Evolutionary conservation across 169 alveolate genomes (phyloP).

Genomic region (Cryptosporidium viatorum): DNA sequence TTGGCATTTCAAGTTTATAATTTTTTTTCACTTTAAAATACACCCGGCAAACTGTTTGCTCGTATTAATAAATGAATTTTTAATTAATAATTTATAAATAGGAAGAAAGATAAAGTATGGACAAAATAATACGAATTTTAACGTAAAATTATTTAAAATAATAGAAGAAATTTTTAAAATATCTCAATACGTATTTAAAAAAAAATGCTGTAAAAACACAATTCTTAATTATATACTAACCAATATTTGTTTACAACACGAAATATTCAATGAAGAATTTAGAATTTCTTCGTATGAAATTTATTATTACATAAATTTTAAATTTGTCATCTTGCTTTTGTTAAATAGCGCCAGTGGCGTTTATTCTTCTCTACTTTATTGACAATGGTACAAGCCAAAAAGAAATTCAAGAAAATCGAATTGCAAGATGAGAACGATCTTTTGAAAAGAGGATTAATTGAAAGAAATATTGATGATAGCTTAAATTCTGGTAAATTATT

Average conservation of each 20-base stretch:
- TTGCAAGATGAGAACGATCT: background rate
- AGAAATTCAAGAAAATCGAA: slow-evolving; percentile 7
- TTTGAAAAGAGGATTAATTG: background rate
- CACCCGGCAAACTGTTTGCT: slow-evolving; percentile 10
- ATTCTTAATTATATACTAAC: background rate
- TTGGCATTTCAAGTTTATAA: slow-evolving; percentile 25
- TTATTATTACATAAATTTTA: background rate
- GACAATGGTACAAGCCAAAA: slow-evolving; percentile 54
- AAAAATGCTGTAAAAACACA: no score
- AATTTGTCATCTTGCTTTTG: no score
- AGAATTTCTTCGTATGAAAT: background rate
- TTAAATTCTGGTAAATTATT: slow-evolving; percentile 41
- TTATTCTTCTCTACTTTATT: background rate
- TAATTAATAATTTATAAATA: background rate
- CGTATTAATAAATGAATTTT: background rate
- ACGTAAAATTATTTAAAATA: background rate
- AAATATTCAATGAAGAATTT: no score
- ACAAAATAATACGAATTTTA: background rate
- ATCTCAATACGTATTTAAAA: background rate
- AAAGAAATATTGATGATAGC: background rate
- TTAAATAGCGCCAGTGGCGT: background rate
- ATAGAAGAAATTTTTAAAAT: no score
- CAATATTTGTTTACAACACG: background rate
- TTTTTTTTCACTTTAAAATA: background rate
- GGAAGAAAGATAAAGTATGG: background rate